A percentile compares a stretch with the other conserved stretches of the same genome.
Evolutionary conservation across 164 flowering plant species (phyloP).

Genomic region (Echeveria elegans): DNA sequence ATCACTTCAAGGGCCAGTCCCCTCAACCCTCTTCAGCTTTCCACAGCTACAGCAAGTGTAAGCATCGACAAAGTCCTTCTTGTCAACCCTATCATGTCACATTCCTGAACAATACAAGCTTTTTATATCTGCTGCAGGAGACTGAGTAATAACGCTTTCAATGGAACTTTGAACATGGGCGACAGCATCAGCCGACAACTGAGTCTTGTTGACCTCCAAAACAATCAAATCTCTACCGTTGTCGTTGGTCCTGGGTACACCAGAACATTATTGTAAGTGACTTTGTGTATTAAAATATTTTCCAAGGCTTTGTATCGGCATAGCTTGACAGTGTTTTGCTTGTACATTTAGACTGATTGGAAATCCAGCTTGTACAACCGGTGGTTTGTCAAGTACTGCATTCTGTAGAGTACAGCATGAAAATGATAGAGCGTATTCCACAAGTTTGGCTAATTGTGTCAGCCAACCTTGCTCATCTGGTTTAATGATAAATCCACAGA

Average conservation of each 20-base stretch:
- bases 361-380: conserved; percentile 58
- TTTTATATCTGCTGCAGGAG: conserved; percentile 31
- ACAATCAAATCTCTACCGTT: conserved; percentile 46
- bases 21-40: conserved; percentile 5
- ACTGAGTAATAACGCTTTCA: conserved; percentile 57
- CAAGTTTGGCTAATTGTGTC: conserved; percentile 59
- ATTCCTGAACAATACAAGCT: neutral
- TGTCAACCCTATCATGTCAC: neutral
- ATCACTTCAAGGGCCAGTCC: conserved; percentile 21
- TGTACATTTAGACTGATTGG: conserved; percentile 46
- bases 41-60: conserved; percentile 51
- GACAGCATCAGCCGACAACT: conserved; percentile 41
- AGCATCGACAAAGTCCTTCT: conserved; percentile 19
- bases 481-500: conserved; percentile 63
- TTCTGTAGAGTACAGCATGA: conserved; percentile 54
- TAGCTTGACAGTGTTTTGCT: neutral
- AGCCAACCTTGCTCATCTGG: conserved; percentile 34
- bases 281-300: no score
- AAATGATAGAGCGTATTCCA: conserved; percentile 39
- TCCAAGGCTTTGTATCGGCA: neutral
- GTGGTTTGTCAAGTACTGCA: conserved; percentile 25
- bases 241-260: conserved; percentile 33
- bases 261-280: conserved; percentile 51
- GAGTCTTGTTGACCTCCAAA: conserved; percentile 61
- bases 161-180: conserved; percentile 52